Percentiles rank a stretch among this genome's conserved stretches.
These are phyloP conservation scores for Allomyces macrogynus DNA, from an alignment of 192 early-diverging fungal species.

Conservation along the genomic window DNA sequence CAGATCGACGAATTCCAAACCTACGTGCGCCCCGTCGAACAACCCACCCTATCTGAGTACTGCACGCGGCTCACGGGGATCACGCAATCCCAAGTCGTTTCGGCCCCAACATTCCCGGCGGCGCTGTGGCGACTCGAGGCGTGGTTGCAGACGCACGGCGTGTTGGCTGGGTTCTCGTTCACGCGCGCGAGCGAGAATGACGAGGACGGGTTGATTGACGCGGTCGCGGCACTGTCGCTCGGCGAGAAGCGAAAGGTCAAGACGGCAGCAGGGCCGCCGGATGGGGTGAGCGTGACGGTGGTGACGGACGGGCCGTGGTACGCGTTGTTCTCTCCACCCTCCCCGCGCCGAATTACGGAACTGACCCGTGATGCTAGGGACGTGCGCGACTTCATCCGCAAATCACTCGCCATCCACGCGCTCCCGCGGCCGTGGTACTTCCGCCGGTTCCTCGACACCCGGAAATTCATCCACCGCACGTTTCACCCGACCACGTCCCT, in stretches of 20 bases:
- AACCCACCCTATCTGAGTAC: slow-evolving; percentile 50
- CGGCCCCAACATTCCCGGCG: slow-evolving; percentile 10
- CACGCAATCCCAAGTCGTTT: slow-evolving; percentile 26
- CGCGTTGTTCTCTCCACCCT: no score
- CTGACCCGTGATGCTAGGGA: no score
- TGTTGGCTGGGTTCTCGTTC: no score
- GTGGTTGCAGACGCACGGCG: slow-evolving; percentile 7
- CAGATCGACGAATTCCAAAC: slow-evolving; percentile 39
- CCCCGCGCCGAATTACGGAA: no score
- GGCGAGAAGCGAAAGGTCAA: no score
- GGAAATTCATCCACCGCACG: neutral
- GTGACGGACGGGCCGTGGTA: no score
- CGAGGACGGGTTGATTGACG: no score
- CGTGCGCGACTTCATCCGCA: neutral
- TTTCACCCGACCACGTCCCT: neutral
- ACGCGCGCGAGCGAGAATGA: no score
- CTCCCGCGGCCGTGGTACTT: neutral
- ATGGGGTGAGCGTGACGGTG: no score
- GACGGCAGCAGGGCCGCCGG: no score
- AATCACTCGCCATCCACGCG: neutral
- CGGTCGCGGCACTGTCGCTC: no score
- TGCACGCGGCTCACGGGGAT: slow-evolving; percentile 70
- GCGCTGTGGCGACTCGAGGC: slow-evolving; percentile 13
- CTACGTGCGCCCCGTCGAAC: slow-evolving; percentile 43
- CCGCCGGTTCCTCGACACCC: neutral